A percentile compares a stretch with the other conserved stretches of the same genome.
Evolutionary conservation across 2,329 filamentous ascomycete species (phyloP).

Genomic region (Phyllosticta ampelicida): DNA sequence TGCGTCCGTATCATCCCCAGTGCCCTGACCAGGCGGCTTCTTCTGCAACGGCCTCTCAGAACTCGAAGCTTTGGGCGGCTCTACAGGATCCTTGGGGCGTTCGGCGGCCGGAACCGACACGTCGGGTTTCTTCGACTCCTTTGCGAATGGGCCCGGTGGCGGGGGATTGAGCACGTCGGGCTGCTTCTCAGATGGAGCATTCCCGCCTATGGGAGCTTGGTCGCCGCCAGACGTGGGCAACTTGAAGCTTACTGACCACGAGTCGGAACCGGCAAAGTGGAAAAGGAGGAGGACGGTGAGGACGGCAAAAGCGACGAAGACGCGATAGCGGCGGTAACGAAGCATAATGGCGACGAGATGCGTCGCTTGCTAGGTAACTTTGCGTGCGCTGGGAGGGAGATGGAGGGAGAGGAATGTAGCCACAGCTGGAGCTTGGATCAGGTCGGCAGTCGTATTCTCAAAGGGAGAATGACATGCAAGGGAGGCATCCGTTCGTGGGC

Average conservation of each 20-base stretch:
- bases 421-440: not conserved
- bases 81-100: conserved; percentile 9
- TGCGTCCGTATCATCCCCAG: not conserved
- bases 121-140: conserved; percentile 23
- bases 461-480: not conserved
- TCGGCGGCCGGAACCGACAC: conserved; percentile 23
- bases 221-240: not conserved
- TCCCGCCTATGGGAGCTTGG: conserved; percentile 1
- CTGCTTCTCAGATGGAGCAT: not conserved
- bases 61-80: conserved; percentile 6
- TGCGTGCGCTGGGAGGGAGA: not conserved
- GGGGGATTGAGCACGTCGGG: conserved; percentile 1
- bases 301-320: conserved; percentile 47
- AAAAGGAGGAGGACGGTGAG: conserved; percentile 45
- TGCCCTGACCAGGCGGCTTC: not conserved
- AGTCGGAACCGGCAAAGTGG: conserved; percentile 38
- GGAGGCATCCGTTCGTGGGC: conserved; percentile 1
- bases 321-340: conserved; percentile 50
- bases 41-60: conserved; percentile 5
- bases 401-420: not conserved
- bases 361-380: not conserved
- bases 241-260: conserved; percentile 24
- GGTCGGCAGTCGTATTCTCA: conserved; percentile 7
- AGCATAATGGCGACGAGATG: conserved; percentile 35
- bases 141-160: conserved; percentile 16